These are phyloP conservation scores for Chloridella minuta DNA, from an alignment of 352 stramenopile genomes.

Conservation along the genomic window DNA sequence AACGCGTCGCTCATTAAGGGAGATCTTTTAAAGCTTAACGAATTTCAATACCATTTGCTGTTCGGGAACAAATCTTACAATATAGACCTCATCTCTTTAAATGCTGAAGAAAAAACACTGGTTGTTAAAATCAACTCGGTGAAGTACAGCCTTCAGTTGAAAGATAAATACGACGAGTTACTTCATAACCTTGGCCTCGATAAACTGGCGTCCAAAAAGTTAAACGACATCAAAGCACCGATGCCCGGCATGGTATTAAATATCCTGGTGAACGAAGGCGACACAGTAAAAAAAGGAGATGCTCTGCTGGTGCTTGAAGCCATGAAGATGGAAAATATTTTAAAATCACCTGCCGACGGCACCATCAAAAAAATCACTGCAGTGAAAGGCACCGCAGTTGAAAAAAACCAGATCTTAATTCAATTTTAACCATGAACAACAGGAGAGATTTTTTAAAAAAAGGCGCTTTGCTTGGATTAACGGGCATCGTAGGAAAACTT, in stretches of 20 bases:
- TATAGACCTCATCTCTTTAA: background rate
- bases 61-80: background rate
- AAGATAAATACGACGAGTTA: background rate
- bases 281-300: background rate
- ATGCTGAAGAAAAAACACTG: background rate
- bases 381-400: background rate
- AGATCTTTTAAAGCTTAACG: background rate
- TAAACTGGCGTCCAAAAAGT: background rate
- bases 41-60: background rate
- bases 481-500: background rate
- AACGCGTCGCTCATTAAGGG: background rate
- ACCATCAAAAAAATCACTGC: background rate
- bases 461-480: background rate
- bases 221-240: background rate
- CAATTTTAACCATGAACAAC: slow-evolving; percentile 2
- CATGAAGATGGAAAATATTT: slow-evolving; percentile 3
- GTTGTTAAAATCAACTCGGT: background rate
- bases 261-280: background rate
- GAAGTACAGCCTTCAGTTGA: background rate
- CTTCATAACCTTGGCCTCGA: background rate
- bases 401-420: background rate
- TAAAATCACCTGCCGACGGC: background rate
- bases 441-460: background rate
- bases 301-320: background rate
- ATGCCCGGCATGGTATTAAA: background rate